Base-by-base conservation (phyloP, 305 asterid species). In the Lippia alba region DNA sequence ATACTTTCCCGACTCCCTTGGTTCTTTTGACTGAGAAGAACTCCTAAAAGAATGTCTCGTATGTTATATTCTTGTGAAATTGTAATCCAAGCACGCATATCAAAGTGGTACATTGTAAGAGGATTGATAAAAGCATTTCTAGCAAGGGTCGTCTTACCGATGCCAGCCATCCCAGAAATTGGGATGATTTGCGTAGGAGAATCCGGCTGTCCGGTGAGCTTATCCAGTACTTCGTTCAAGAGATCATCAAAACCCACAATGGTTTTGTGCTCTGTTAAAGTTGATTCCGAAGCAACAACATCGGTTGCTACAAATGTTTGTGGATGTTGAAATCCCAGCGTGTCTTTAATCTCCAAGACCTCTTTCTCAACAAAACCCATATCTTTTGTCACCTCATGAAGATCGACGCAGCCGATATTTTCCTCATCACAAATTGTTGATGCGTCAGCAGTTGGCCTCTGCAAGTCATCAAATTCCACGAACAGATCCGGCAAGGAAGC, bases 111-210 rank as follows among this genome's bases (percentile, higher is more conserved):
- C 5, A 14, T 15, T 49, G 51, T 32, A 16, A 20, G 34, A 3
- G 4, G 15, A 8, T 72, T 20, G 18, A 20, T 16, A 56, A 55
- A 72, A 62, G 67, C 44, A 39, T 17, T 24, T 56, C 7, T 20
- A 2, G 75, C 72, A 16, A 72, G 81, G 49, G 75, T 73, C 2
- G 78, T 77, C 78, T 77, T 77, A 69, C 75, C 72, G 4, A 60
- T 56, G 0, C 81, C 78, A 3, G 75, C 81, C 78, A 77, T 72
- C 0, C 81, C 81, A 6, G 39, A 64, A 19, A 72, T 36, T 3
- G 72, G 65, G 8, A 70, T 65, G 65, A 70, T 40, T 24, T 6
- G 76, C 12, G 20, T 64, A 55, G 10, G 19, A 12, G 6, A 16
- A 24, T 24, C 30, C 0, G n/a, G 20, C 8, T 12, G 20, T 1